phyloP scores from a whole-genome alignment of 2,329 filamentous ascomycete species.

The Rosellinia necatrix region DNA sequence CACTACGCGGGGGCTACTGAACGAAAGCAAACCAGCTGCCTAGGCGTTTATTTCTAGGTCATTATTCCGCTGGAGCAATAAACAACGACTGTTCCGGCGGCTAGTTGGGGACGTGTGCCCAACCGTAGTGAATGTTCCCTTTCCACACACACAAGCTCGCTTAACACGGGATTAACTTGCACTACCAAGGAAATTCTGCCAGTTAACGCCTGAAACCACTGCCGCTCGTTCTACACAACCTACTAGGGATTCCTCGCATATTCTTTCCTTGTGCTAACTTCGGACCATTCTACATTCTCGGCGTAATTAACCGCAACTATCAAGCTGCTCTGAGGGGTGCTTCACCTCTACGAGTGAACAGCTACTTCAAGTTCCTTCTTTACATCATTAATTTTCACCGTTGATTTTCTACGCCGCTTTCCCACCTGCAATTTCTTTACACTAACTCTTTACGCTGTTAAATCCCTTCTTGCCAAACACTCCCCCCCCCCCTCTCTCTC shows the following conservation, averaged over 20 bases:
- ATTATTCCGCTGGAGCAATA: not conserved
- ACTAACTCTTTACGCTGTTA: too few species aligned
- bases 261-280: not conserved
- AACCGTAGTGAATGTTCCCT: not conserved
- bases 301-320: not conserved
- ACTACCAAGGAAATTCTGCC: not conserved
- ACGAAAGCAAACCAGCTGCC: not conserved
- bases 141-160: not conserved
- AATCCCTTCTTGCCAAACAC: too few species aligned
- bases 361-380: not conserved
- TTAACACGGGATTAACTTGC: slow-evolving; percentile 1
- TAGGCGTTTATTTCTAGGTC: not conserved
- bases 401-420: not conserved
- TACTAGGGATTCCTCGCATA: not conserved
- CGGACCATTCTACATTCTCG: too few species aligned
- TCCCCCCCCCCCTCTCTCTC: too few species aligned
- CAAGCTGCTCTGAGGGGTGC: not conserved
- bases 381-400: not conserved
- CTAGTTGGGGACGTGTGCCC: not conserved
- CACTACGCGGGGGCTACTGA: too few species aligned
- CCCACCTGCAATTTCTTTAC: not conserved
- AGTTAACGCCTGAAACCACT: not conserved
- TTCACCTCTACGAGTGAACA: not conserved
- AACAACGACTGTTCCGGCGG: not conserved
- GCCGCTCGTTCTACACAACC: not conserved